These are phyloP conservation scores for Ulota crispa DNA, from an alignment of 225 moss, liverwort and hornwort species.

Conservation along the genomic window DNA sequence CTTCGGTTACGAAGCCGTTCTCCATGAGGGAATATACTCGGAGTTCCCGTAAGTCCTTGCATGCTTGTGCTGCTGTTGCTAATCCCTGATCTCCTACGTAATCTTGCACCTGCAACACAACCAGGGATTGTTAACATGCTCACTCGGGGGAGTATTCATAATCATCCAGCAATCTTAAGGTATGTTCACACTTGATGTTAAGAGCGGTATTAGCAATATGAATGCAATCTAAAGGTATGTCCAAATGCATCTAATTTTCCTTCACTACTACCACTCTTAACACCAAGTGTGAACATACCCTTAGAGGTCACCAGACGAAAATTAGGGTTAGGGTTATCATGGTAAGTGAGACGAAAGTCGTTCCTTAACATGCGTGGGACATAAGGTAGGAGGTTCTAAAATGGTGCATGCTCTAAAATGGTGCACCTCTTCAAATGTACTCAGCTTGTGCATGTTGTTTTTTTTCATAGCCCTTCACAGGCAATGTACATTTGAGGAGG, in stretches of 20 bases:
- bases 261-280: too few relatives aligned
- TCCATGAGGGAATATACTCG: constrained; percentile 67
- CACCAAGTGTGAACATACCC: too few relatives aligned
- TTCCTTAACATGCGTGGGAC: background rate
- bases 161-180: background rate
- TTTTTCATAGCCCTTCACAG: too few relatives aligned
- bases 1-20: constrained; percentile 66
- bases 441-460: too few relatives aligned
- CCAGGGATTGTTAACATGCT: background rate
- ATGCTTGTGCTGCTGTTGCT: constrained; percentile 52
- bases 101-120: constrained; percentile 75
- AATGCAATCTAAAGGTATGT: too few relatives aligned
- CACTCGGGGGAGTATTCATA: background rate
- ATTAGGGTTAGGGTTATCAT: constrained; percentile 14
- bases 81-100: constrained; percentile 81
- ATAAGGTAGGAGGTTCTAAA: too few relatives aligned
- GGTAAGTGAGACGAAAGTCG: background rate
- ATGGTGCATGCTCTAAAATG: too few relatives aligned
- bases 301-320: background rate
- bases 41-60: constrained; percentile 75
- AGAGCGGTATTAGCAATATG: too few relatives aligned
- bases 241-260: too few relatives aligned
- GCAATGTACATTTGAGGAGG: too few relatives aligned
- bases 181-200: too few relatives aligned
- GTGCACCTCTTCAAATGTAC: too few relatives aligned